Conservation (phyloP, 176 grass and related monocot species). For the Juncus effusus region DNA sequence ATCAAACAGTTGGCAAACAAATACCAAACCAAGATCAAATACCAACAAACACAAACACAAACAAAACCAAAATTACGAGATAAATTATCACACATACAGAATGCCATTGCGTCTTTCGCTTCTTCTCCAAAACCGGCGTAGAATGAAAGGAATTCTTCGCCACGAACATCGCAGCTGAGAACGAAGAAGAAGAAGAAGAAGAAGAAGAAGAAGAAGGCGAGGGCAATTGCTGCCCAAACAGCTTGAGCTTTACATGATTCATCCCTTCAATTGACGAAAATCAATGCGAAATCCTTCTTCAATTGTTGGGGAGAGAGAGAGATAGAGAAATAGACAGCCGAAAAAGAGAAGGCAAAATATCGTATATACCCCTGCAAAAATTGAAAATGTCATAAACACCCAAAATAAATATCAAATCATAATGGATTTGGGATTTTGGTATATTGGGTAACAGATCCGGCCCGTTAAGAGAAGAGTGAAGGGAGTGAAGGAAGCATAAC, state of each 20-base stretch:
- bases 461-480: neutral
- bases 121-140: slow-evolving; percentile 56
- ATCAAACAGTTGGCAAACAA: slow-evolving; percentile 32
- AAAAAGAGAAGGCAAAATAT: too few relatives aligned
- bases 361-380: too few relatives aligned
- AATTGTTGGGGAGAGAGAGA: too few relatives aligned
- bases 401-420: too few relatives aligned
- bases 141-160: slow-evolving; percentile 62
- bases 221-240: neutral
- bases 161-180: slow-evolving; percentile 19
- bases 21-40: neutral
- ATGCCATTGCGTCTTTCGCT: slow-evolving; percentile 63
- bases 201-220: slow-evolving; percentile 7
- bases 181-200: neutral
- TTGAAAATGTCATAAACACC: too few relatives aligned
- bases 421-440: too few relatives aligned
- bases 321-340: too few relatives aligned
- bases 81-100: slow-evolving; percentile 33
- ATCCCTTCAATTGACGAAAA: slow-evolving; percentile 1
- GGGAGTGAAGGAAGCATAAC: slow-evolving; percentile 13
- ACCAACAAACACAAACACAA: neutral
- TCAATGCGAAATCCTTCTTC: too few relatives aligned
- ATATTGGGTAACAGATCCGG: too few relatives aligned
- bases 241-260: slow-evolving; percentile 25
- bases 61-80: neutral